Evolutionary conservation across 176 grass and related monocot genomes (phyloP).

Genomic region (Stipa capillata): DNA sequence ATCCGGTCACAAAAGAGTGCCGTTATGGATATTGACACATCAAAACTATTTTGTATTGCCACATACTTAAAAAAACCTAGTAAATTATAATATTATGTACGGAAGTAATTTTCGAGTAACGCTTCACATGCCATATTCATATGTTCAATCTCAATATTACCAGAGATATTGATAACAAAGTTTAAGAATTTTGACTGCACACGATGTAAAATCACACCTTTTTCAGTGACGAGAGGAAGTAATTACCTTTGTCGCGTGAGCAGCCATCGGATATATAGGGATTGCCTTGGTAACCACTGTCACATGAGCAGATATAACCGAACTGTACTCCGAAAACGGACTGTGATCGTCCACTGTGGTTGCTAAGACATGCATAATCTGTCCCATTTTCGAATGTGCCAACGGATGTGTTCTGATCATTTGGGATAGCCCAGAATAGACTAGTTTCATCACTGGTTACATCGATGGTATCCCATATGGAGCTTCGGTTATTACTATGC

Average conservation of each 20-base stretch:
- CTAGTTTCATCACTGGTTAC: background rate
- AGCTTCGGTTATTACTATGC: background rate
- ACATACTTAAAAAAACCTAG: no score
- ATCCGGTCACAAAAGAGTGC: no score
- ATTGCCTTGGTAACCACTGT: background rate
- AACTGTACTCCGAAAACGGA: no score
- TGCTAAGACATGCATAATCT: background rate
- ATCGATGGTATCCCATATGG: background rate
- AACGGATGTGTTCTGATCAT: background rate
- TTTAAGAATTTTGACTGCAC: background rate
- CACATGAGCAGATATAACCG: background rate
- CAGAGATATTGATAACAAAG: background rate
- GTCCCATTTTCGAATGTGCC: background rate
- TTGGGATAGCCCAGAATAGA: rapidly evolving
- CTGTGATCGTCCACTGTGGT: background rate
- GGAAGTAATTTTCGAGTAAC: no score
- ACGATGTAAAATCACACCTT: no score
- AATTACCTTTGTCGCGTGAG: background rate
- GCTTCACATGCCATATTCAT: no score
- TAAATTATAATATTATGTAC: no score
- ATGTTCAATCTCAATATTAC: no score
- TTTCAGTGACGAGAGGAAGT: no score
- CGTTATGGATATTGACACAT: no score
- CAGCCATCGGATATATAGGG: background rate
- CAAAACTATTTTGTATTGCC: no score